Percentiles rank a stretch among this genome's conserved stretches.
Evolutionary conservation across 768 basidiomycete genomes (phyloP).

Genomic region (Boletus pseudopeckii): DNA sequence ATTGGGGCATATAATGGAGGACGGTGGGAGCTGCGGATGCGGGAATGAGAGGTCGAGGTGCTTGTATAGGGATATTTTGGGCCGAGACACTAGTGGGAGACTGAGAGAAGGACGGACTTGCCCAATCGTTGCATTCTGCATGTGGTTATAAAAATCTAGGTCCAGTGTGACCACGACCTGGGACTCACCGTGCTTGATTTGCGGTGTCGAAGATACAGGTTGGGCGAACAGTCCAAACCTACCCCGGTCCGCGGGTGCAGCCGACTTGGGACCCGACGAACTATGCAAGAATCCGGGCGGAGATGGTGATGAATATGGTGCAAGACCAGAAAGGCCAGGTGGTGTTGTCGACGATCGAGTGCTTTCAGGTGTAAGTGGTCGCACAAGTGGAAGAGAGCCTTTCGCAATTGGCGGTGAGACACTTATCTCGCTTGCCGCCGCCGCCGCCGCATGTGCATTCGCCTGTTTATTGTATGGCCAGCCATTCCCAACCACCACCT

Average conservation of each 20-base stretch:
- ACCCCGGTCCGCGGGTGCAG: constrained; percentile 15
- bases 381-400: constrained; percentile 11
- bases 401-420: constrained; percentile 19
- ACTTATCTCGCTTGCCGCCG: constrained; percentile 1
- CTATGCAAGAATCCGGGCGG: constrained; percentile 34
- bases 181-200: constrained; percentile 30
- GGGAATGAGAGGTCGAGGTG: constrained; percentile 26
- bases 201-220: constrained; percentile 19
- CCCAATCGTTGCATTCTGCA: constrained; percentile 27
- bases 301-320: constrained; percentile 33
- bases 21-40: constrained; percentile 34
- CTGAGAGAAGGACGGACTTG: constrained; percentile 13
- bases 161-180: neutral
- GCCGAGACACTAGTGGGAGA: constrained; percentile 16
- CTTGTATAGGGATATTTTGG: constrained; percentile 27
- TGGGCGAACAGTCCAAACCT: constrained; percentile 19
- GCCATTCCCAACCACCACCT: constrained; percentile 43
- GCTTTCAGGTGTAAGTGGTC: constrained; percentile 29
- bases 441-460: constrained; percentile 23
- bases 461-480: constrained; percentile 40
- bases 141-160: neutral
- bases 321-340: constrained; percentile 31
- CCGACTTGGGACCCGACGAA: constrained; percentile 25
- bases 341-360: constrained; percentile 33
- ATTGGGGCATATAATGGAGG: constrained; percentile 26